Evolutionary conservation across 2,329 filamentous ascomycete species (phyloP), one percentile per base, ranked within the genome.

Genomic region (Fusarium algeriense): DNA sequence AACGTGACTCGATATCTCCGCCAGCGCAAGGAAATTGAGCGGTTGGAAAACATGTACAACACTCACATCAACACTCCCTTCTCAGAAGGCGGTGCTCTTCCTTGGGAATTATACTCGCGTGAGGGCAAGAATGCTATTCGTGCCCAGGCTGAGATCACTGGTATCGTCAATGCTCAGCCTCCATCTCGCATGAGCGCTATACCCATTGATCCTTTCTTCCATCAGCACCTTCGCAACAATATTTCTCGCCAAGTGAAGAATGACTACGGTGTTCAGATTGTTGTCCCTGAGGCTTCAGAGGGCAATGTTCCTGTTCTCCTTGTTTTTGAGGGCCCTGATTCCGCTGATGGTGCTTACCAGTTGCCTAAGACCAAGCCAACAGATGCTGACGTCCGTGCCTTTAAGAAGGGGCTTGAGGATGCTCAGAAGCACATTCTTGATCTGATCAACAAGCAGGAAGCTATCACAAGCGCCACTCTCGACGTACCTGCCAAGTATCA

Each of bases 1-100:
- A 92, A 95, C 74, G 85, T 99, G 62, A 96, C 95, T 3, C 91
- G 93, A 59, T 99, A 99, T 81, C 87, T 98, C 55, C 91, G 91
- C 60, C 90, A 96, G 76, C 92, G 93, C 48, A 89, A 90, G 75
- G 93, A 95, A 74, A 91, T 98, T 75, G 89, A 93, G 74, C 90
- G 94, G 55, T 86, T 99, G 17, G 94, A 98, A 84, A 89, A 88
- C 65, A 83, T 89, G 50, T 93, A 97, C 81, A 89, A 92, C 77
- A 91, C 94, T n/a, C 93, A 93, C 80, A 97, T 98, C 79, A 93
- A 95, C 75, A 91, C 94, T 3, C 93, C 94, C 1, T 88, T 87
- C 70, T 87, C 89, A 6, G 85, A 88, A 53, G 90, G 93, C 46
- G 91, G 91, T 38, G 90, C 90, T 14, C 89, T 92, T 46, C 91